Evolutionary conservation across 2,329 filamentous ascomycete genomes (phyloP), one percentile per base, ranked within the genome.

Genomic region (Fusarium clavum): DNA sequence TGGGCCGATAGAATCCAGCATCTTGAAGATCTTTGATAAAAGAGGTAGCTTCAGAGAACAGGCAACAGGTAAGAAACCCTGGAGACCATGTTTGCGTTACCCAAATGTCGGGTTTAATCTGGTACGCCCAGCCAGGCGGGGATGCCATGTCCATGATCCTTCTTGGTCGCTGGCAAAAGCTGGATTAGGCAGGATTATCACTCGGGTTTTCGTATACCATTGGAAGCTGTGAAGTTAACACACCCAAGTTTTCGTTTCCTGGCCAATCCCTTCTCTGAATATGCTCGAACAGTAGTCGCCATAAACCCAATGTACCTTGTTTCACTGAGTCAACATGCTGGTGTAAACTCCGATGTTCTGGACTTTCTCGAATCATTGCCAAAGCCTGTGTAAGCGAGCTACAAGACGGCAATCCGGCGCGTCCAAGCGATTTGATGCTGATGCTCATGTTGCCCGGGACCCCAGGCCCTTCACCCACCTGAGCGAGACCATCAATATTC

Each of bases 21-120:
- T 47, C 48, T 52, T 45, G 65, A 41, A 48, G 58, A 68, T 69
- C 59, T 51, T 40, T 13, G 20, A 43, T 64, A 20, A 51, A 56
- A 56, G 32, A 27, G 59, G 59, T n/a, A 68, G 47, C 24, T 52
- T 56, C 34, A 20, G 40, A 40, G 51, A 64, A 30, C 29, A 58
- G 55, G 59, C 51, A 64, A 40, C 51, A 64, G 27, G 14, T 32
- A 32, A 49, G 45, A 29, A 48, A 51, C 47, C 46, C 44, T 41
- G 43, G 20, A 47, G 22, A 40, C 20, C 44, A 44, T 18, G 55
- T 44, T 32, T n/a, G 41, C 24, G 43, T 47, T 59, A 43, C 32
- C 67, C 62, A 64, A 47, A 20, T 51, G 43, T 70, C 46, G 48
- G 47, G 30, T 53, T 44, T 48, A 54, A 49, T 34, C 49, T 32